Evolutionary conservation across 352 stramenopile genomes (phyloP).

Genomic region (Discostella stelligera): DNA sequence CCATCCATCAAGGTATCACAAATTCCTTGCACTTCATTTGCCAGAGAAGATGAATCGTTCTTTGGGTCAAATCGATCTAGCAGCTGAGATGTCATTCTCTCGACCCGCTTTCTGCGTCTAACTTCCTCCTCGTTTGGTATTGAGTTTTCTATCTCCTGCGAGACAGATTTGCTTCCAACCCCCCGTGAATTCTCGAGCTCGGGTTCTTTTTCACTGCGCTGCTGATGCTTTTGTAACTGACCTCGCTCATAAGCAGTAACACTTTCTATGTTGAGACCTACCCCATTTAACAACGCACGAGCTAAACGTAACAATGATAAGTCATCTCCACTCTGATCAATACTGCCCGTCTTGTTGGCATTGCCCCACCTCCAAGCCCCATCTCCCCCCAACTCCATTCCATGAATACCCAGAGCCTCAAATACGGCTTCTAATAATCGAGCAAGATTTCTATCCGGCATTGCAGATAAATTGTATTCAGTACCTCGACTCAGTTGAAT

Average conservation of each 20-base stretch:
- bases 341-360: slow-evolving; percentile 6
- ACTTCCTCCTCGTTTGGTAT: slow-evolving; percentile 19
- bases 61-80: slow-evolving; percentile 45
- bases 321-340: slow-evolving; percentile 36
- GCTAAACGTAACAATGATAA: slow-evolving; percentile 58
- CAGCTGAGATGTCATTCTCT: slow-evolving; percentile 41
- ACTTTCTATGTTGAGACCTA: slow-evolving; percentile 62
- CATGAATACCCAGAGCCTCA: slow-evolving; percentile 48
- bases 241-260: slow-evolving; percentile 45
- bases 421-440: slow-evolving; percentile 57
- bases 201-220: neutral
- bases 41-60: slow-evolving; percentile 31
- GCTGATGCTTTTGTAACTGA: neutral
- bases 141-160: slow-evolving; percentile 2
- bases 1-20: slow-evolving; percentile 57
- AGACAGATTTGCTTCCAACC: neutral
- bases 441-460: slow-evolving; percentile 58
- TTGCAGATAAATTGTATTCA: slow-evolving; percentile 49
- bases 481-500: slow-evolving; percentile 34
- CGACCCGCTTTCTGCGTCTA: slow-evolving; percentile 34
- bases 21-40: slow-evolving; percentile 51
- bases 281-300: slow-evolving; percentile 60
- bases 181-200: neutral
- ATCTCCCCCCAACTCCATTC: slow-evolving; percentile 41
- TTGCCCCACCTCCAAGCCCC: slow-evolving; percentile 56